Evolutionary conservation across 1,139 yeast species (phyloP).

Genomic region (Hyphopichia khmerensis): DNA sequence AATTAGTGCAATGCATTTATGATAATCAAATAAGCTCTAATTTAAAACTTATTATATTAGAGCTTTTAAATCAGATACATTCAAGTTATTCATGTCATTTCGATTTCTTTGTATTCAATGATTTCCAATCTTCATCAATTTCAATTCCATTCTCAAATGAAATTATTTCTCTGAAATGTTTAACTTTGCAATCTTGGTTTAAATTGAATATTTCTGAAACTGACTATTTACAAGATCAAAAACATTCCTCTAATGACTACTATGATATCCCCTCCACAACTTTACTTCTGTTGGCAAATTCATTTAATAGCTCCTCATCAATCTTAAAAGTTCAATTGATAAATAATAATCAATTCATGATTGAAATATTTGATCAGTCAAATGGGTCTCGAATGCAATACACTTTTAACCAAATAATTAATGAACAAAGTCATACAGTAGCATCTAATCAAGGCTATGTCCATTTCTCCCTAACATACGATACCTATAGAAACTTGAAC

Average conservation of each 20-base stretch:
- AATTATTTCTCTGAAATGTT: slow-evolving; percentile 12
- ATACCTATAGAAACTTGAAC: slow-evolving; percentile 34
- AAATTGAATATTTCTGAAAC: slow-evolving; percentile 18
- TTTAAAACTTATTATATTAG: slow-evolving; percentile 20
- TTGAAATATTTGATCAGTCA: slow-evolving; percentile 26
- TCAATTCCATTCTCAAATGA: slow-evolving; percentile 25
- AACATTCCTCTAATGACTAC: not conserved
- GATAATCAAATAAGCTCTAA: slow-evolving; percentile 6
- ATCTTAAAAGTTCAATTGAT: slow-evolving; percentile 28
- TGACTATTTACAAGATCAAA: not conserved
- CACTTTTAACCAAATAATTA: slow-evolving; percentile 34
- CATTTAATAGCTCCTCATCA: slow-evolving; percentile 20
- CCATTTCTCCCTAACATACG: slow-evolving; percentile 40
- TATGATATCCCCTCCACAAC: slow-evolving; percentile 10
- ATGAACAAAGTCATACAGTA: not conserved
- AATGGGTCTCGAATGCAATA: slow-evolving; percentile 30
- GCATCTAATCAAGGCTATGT: slow-evolving; percentile 25
- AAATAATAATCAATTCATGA: slow-evolving; percentile 30
- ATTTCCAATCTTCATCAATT: slow-evolving; percentile 16
- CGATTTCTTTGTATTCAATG: slow-evolving; percentile 29
- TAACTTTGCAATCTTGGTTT: slow-evolving; percentile 40
- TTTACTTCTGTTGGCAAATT: slow-evolving; percentile 29
- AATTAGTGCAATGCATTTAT: slow-evolving; percentile 19
- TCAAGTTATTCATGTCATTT: slow-evolving; percentile 26
- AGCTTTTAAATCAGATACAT: slow-evolving; percentile 24